These are phyloP conservation scores for Elaeis guineensis DNA, from an alignment of 176 grass and related monocot genomes.

Conservation along the genomic window DNA sequence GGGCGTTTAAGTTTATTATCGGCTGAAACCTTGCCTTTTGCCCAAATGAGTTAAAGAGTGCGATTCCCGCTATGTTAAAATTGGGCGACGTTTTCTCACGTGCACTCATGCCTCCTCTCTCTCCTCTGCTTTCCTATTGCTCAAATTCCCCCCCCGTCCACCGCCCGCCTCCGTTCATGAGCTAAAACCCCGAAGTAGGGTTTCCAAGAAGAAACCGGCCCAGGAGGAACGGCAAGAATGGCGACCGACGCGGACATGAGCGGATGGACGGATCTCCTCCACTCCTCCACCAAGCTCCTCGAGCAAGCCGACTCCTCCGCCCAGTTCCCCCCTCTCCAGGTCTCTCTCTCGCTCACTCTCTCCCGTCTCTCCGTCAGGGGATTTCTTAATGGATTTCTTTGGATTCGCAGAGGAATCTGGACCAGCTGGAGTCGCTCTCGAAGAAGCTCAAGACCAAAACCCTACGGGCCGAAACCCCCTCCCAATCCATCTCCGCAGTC, in stretches of 20 bases:
- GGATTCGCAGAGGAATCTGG: conserved; percentile 65
- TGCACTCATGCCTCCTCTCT: too few species aligned
- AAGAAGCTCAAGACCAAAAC: conserved; percentile 98
- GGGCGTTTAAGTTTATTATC: too few species aligned
- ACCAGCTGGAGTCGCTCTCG: conserved; percentile 90
- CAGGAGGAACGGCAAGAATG: background rate
- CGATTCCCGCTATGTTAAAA: too few species aligned
- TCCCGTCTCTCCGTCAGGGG: background rate
- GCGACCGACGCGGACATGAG: conserved; percentile 56
- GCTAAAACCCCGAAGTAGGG: background rate
- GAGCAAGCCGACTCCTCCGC: conserved; percentile 70
- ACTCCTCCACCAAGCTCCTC: conserved; percentile 82
- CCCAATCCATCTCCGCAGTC: conserved; percentile 75
- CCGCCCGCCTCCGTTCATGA: too few species aligned
- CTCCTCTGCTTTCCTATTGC: too few species aligned
- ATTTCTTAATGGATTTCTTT: conserved; percentile 6
- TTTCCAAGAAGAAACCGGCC: background rate
- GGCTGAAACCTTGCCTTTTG: too few species aligned
- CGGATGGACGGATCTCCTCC: conserved; percentile 82
- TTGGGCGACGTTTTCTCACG: too few species aligned
- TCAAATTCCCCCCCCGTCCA: too few species aligned
- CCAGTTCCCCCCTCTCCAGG: conserved; percentile 89
- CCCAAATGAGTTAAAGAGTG: too few species aligned
- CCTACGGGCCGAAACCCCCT: conserved; percentile 68
- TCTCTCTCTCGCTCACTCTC: background rate